phyloP scores from a whole-genome alignment of 78 protist genomes.

The Monosiga brevicollis region DNA sequence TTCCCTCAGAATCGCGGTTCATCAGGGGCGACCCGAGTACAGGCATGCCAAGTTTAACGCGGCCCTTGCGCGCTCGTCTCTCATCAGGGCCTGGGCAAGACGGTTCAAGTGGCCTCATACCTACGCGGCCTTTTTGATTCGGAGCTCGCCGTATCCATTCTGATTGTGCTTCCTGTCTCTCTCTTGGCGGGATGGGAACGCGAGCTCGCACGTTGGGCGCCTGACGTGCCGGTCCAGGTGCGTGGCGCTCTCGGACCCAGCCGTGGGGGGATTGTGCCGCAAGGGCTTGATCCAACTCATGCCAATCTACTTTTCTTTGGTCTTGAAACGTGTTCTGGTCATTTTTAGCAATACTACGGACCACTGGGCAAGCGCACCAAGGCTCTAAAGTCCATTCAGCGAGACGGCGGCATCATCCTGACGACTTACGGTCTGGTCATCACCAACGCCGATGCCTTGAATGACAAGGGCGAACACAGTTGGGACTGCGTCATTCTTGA shows the following conservation, averaged over 20 bases:
- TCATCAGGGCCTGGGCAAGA: constrained; percentile 28
- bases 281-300: no score
- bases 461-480: neutral
- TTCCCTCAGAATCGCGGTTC: no score
- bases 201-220: constrained; percentile 5
- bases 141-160: neutral
- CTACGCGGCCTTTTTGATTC: neutral
- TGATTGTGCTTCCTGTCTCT: constrained; percentile 16
- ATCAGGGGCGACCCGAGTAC: no score
- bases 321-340: neutral
- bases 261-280: no score
- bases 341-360: no score
- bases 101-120: constrained; percentile 4
- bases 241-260: no score
- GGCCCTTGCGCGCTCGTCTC: no score
- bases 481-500: constrained; percentile 19
- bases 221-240: neutral
- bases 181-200: constrained; percentile 4
- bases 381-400: neutral
- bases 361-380: no score
- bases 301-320: neutral
- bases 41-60: no score
- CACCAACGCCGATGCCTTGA: neutral
- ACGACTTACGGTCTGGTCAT: constrained; percentile 50
- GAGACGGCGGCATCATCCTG: constrained; percentile 36